Base-by-base conservation (phyloP, 1,284 basidiomycete species). In the Sporisorium graminicola region DNA sequence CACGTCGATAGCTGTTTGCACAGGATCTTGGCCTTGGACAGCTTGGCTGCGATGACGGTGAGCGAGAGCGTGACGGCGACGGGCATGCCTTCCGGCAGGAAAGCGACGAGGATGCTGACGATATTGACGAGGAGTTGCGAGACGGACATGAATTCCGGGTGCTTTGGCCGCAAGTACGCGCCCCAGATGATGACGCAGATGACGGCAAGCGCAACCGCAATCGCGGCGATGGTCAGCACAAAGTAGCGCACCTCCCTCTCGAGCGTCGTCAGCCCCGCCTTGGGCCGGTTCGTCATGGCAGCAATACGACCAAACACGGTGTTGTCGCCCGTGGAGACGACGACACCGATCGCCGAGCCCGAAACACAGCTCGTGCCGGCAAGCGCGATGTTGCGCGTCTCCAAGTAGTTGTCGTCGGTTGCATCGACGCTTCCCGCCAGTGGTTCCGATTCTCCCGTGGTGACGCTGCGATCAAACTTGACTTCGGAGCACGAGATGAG, bases 11-110 rank as follows among this genome's bases (percentile, higher is more conserved):
- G 86, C 68, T 88, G 88, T 76, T 7, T 92, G 90, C 62, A 90
- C 89, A 84, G 87, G 2, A 92, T 91, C 71, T 92, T 91, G 81
- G 91, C 89, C 24, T 88, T 88, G 2, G 90, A 90, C 91, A 92
- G 91, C 50, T 91, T 87, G 84, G 91, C 90, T 4, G 91, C 91
- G 0, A 91, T 91, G 56, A 92, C 91, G 2, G 91, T 91, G 6
- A 92, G 82, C 67, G 91, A 86, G 7, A 92, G 87, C 0, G 91
- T 91, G 43, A 92, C 91, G 1, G 91, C 90, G 3, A 90, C 91
- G 0, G 91, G 91, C 42, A 92, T 86, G 74, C 91, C 91, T 80
- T 88, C 88, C 1, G 89, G 89, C 69, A 90, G 88, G 76, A 89
- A 92, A 0, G 91, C 91, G n/a, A 92, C 91, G 33, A 92, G 86